Evolutionary conservation across 257 asterid genomes (phyloP), one percentile per base, ranked within the genome.

Genomic region (Haberlea rhodopensis): DNA sequence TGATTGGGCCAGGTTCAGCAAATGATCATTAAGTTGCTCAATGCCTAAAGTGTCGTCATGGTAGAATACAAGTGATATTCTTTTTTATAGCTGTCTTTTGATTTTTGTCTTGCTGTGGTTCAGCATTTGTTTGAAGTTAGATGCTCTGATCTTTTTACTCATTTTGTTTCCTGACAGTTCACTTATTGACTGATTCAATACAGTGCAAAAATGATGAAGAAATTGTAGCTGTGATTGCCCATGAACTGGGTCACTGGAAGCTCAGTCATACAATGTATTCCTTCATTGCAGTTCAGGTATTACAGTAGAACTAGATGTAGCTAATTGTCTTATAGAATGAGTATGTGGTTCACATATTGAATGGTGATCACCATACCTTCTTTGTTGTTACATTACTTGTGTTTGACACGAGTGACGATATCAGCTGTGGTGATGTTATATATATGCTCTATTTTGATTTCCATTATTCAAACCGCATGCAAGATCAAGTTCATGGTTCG

Each of bases 241-340:
- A 94, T 76, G 99, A 94, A 71, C 82, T 94, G 75, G 99, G 99
- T 69, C 99, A 94, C 75, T 94, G 99, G 99, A 94, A 87, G 80
- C 95, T 94, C 60, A 87, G 81, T 76, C 99, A 91, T 66, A 89
- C 98, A 6, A 75, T 82, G 88, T 91, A 79, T 76, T 85, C 96
- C 82, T 91, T 91, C 76, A 59, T 94, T 53, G 96, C 95, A 43
- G 85, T 90, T 63, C 97, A 94, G 99, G 99, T 90, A 81, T 71
- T 79, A n/a, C 24, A 32, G 55, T 65, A 57, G 55, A 26, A 68
- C 55, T 58, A 23, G 53, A 51, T 55, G n/a, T n/a, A n/a, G n/a
- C n/a, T n/a, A n/a, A n/a, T n/a, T n/a, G n/a, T n/a, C n/a, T n/a
- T n/a, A n/a, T n/a, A n/a, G n/a, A n/a, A n/a, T n/a, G 66, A 43